phyloP scores from a whole-genome alignment of 768 basidiomycete genomes.

The Solioccasus polychromus region DNA sequence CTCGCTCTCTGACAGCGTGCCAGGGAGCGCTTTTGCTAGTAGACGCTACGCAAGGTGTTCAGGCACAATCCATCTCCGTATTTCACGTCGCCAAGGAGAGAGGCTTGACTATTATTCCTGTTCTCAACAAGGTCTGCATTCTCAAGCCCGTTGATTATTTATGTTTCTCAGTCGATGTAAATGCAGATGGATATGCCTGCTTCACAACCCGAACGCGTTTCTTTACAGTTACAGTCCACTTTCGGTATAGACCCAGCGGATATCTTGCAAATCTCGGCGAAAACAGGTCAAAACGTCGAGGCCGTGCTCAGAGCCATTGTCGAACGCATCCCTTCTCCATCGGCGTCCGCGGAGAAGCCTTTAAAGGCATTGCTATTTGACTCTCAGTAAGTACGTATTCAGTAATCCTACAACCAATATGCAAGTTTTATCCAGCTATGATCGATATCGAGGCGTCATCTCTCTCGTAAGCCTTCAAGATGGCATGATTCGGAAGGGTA shows the following conservation, averaged over 20 bases:
- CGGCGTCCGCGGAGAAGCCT: slow-evolving; percentile 46
- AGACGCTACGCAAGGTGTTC: slow-evolving; percentile 96
- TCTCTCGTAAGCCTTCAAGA: slow-evolving; percentile 81
- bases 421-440: slow-evolving; percentile 62
- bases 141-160: background rate
- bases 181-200: slow-evolving; percentile 87
- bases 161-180: background rate
- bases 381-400: slow-evolving; percentile 62
- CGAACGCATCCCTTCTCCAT: slow-evolving; percentile 80
- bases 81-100: slow-evolving; percentile 85
- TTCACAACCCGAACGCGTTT: slow-evolving; percentile 77
- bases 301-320: slow-evolving; percentile 77
- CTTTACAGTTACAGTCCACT: slow-evolving; percentile 75
- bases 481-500: slow-evolving; percentile 82
- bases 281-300: slow-evolving; percentile 84
- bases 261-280: slow-evolving; percentile 84
- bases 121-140: slow-evolving; percentile 79
- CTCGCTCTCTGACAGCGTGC: slow-evolving; percentile 87
- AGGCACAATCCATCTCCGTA: slow-evolving; percentile 96
- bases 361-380: slow-evolving; percentile 91
- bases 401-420: background rate
- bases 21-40: slow-evolving; percentile 88
- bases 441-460: slow-evolving; percentile 94
- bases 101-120: slow-evolving; percentile 80
- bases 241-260: slow-evolving; percentile 77